These are phyloP conservation scores for Clavispora carvajalis DNA, from an alignment of 805 yeast genomes.

Conservation along the genomic window DNA sequence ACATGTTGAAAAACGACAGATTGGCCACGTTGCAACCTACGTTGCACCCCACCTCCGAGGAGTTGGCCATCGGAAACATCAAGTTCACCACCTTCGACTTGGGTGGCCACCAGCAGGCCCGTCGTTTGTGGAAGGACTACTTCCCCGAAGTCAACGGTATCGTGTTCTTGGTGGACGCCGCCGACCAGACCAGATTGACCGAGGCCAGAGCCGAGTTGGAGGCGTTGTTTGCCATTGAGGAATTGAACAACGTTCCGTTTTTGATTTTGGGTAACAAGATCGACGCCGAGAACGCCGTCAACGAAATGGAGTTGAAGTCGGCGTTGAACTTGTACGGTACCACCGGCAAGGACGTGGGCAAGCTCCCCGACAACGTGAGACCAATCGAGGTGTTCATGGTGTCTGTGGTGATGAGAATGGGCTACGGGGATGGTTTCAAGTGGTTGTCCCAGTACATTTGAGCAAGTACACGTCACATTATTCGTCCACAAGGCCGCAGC, in stretches of 20 bases:
- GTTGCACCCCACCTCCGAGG: conserved; percentile 97
- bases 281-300: conserved; percentile 89
- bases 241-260: conserved; percentile 84
- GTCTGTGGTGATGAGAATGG: conserved; percentile 97
- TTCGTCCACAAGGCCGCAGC: not conserved
- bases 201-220: conserved; percentile 95
- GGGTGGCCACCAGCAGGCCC: conserved; percentile 98
- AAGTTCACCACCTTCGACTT: conserved; percentile 96
- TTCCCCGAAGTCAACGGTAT: conserved; percentile 99
- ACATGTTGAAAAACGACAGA: conserved; percentile 76
- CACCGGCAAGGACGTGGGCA: conserved; percentile 75
- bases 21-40: conserved; percentile 97
- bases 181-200: conserved; percentile 90
- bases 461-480: not conserved
- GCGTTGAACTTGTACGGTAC: conserved; percentile 84
- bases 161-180: conserved; percentile 93
- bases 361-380: conserved; percentile 66
- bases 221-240: conserved; percentile 88
- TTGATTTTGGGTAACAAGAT: conserved; percentile 94
- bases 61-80: conserved; percentile 91
- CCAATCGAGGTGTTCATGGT: conserved; percentile 97
- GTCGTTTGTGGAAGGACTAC: conserved; percentile 98
- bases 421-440: conserved; percentile 97
- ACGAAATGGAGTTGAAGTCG: conserved; percentile 88
- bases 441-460: conserved; percentile 96